Evolutionary conservation across 116 monocot genomes (phyloP), one percentile per base, ranked within the genome.

Genomic region (Iris pallida): DNA sequence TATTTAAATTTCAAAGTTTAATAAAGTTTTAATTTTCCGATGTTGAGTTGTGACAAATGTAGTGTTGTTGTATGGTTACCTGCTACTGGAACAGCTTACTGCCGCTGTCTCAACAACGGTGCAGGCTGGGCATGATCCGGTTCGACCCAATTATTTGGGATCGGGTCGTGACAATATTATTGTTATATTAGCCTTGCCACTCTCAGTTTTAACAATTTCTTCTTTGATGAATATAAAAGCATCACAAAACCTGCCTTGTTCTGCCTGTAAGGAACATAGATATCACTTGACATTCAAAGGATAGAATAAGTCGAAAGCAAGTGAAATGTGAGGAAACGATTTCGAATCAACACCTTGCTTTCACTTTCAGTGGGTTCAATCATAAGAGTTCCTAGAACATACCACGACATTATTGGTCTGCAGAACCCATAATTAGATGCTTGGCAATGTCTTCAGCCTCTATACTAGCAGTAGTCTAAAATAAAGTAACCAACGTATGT

Each of bases 341-440:
- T 42, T 17, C 3, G 30, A 13, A 43, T 8, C 20, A 8, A 58
- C 85, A 90, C 98, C 73, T 98, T 90, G 98, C 86, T 93, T 85
- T 98, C 98, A 73, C 98, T 98, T 78, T 98, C 98, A 43, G 98
- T 98, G 18, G 98, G 98, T 66, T 98, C 98, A 68, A 98, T 93
- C 93, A 98, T 98, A 30, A 98, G 90, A 19, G 98, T 98, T 30
- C 98, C 98, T 11, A 93, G 93, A 57, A 98, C 98, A 18, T 93
- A 93, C 88, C 88, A 98, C 61, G 98, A 98, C 98, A 98, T 98
- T 44, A 90, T 98, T 61, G 98, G 98, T 71, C 76, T 88, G 68
- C 93, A 93, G 75, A 98, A 98, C 74, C 98, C 98, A 66, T 98
- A 98, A 75, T 98, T 42, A 98, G 83, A 51, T 93, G 93, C 72